phyloP scores from a whole-genome alignment of 768 basidiomycete species.

The Pleurotus salmoneostramineus region DNA sequence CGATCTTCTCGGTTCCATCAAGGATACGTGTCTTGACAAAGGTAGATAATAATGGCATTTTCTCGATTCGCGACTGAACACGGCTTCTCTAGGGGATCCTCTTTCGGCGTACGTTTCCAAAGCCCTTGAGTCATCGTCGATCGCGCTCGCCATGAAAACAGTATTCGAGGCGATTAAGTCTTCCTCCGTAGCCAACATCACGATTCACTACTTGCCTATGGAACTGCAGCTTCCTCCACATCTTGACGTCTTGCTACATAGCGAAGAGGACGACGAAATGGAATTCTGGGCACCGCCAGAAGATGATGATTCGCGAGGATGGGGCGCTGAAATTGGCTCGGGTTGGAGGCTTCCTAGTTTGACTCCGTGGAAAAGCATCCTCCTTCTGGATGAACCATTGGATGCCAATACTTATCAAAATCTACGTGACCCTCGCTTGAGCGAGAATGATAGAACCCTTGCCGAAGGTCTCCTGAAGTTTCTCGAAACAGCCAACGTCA shows the following conservation, averaged over 20 bases:
- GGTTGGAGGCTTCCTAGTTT: constrained; percentile 75
- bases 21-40: constrained; percentile 66
- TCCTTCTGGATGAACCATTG: constrained; percentile 63
- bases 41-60: constrained; percentile 31
- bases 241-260: constrained; percentile 67
- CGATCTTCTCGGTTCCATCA: constrained; percentile 61
- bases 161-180: constrained; percentile 79
- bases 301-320: constrained; percentile 43
- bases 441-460: constrained; percentile 59
- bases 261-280: constrained; percentile 52
- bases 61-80: constrained; percentile 7
- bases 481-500: constrained; percentile 68
- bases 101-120: constrained; percentile 52
- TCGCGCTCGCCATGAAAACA: constrained; percentile 75
- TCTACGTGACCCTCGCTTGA: constrained; percentile 54
- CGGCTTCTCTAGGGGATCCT: constrained; percentile 44
- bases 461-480: constrained; percentile 75
- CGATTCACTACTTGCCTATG: constrained; percentile 73
- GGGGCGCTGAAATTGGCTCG: constrained; percentile 67
- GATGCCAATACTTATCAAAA: constrained; percentile 59
- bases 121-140: constrained; percentile 61
- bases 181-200: constrained; percentile 72
- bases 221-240: constrained; percentile 86
- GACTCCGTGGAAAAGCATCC: constrained; percentile 88
- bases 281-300: constrained; percentile 48